A percentile compares a stretch with the other conserved stretches of the same genome.
These are phyloP conservation scores for Serpula lacrymans DNA, from an alignment of 768 basidiomycete genomes.

Conservation along the genomic window DNA sequence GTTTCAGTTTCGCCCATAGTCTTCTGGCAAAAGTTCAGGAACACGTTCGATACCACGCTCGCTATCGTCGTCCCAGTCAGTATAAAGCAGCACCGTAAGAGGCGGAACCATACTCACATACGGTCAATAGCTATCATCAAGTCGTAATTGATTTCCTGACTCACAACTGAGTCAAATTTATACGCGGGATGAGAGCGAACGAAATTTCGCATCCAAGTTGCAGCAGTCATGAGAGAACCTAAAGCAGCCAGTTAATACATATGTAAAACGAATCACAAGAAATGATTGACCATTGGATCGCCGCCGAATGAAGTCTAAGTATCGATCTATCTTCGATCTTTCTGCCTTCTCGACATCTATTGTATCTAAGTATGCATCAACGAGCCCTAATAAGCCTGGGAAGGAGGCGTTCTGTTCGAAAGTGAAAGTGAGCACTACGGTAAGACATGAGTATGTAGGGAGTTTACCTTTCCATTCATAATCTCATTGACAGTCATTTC, in stretches of 20 bases:
- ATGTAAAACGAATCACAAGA: slow-evolving; percentile 3
- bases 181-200: slow-evolving; percentile 90
- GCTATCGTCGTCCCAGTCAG: slow-evolving; percentile 31
- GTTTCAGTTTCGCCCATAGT: slow-evolving; percentile 51
- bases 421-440: slow-evolving; percentile 6
- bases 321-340: slow-evolving; percentile 62
- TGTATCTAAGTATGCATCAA: slow-evolving; percentile 82
- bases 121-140: slow-evolving; percentile 85
- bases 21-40: slow-evolving; percentile 59
- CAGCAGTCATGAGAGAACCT: slow-evolving; percentile 83
- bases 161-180: slow-evolving; percentile 89
- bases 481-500: slow-evolving; percentile 93
- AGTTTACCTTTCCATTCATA: slow-evolving; percentile 82
- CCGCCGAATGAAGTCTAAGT: slow-evolving; percentile 73
- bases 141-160: slow-evolving; percentile 91
- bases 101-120: slow-evolving; percentile 57
- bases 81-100: not conserved
- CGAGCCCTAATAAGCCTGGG: slow-evolving; percentile 78
- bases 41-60: slow-evolving; percentile 64
- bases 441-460: slow-evolving; percentile 1
- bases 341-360: slow-evolving; percentile 69
- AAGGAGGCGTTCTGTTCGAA: slow-evolving; percentile 52
- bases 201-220: slow-evolving; percentile 92
- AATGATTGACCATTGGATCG: slow-evolving; percentile 70
- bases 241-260: slow-evolving; percentile 3